A percentile compares a stretch with the other conserved stretches of the same genome.
Conservation (phyloP, 2,329 filamentous ascomycete species). For the Pezicula carpinea region DNA sequence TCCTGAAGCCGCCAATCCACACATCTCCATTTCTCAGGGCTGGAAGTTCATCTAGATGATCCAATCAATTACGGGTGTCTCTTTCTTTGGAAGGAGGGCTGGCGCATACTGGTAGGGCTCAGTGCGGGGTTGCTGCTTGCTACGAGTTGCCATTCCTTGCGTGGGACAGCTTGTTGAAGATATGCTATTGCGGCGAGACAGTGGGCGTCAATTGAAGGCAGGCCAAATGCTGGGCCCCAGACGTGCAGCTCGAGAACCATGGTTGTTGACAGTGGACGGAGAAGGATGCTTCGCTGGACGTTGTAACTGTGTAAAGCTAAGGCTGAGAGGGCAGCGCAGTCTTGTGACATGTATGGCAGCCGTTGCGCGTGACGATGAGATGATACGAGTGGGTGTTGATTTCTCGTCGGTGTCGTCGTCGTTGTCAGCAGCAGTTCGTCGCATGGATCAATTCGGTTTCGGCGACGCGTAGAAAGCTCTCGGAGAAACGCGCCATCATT, state of each 20-base stretch:
- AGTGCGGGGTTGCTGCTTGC: conserved; percentile 68
- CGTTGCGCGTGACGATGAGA: no score
- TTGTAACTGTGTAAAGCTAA: not conserved
- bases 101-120: conserved; percentile 63
- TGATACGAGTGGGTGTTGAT: no score
- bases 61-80: conserved; percentile 4
- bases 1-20: conserved; percentile 48
- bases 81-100: not conserved
- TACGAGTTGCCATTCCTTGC: conserved; percentile 63
- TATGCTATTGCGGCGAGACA: conserved; percentile 82
- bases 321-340: no score
- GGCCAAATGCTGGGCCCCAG: conserved; percentile 83
- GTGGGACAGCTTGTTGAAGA: conserved; percentile 57
- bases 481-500: no score
- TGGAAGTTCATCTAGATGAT: conserved; percentile 47
- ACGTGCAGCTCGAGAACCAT: conserved; percentile 71
- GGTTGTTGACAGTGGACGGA: not conserved
- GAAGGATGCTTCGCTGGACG: not conserved
- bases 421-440: no score
- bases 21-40: conserved; percentile 48
- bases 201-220: conserved; percentile 87
- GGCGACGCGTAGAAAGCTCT: no score
- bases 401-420: no score
- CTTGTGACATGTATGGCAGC: no score
- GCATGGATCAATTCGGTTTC: no score